phyloP scores from a whole-genome alignment of 106 monocot genomes.

The Agapanthus africanus region DNA sequence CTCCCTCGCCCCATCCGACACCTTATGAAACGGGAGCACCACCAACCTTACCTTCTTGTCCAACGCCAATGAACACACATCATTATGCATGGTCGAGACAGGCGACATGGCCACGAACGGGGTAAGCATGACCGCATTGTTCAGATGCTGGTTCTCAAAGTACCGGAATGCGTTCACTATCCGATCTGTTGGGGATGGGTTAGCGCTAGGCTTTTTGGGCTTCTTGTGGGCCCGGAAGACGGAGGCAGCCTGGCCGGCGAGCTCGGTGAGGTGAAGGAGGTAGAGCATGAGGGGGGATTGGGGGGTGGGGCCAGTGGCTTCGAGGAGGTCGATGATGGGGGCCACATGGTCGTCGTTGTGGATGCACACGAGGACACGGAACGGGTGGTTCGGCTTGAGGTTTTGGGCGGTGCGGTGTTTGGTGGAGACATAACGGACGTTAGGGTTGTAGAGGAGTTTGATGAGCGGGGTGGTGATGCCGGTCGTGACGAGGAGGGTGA shows the following conservation, averaged over 20 bases:
- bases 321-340: conserved; percentile 40
- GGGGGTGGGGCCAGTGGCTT: conserved; percentile 16
- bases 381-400: conserved; percentile 26
- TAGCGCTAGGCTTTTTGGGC: neutral
- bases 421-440: conserved; percentile 13
- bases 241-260: conserved; percentile 34
- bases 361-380: conserved; percentile 46
- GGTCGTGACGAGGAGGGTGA: conserved; percentile 23
- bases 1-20: conserved; percentile 21
- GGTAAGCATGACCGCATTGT: conserved; percentile 14
- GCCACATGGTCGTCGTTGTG: conserved; percentile 45
- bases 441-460: conserved; percentile 45
- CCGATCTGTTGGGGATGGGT: conserved; percentile 25
- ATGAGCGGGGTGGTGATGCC: conserved; percentile 26
- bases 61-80: conserved; percentile 64
- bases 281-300: conserved; percentile 28
- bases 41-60: conserved; percentile 34
- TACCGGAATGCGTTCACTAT: conserved; percentile 48
- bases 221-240: conserved; percentile 31
- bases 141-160: conserved; percentile 24
- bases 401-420: conserved; percentile 35
- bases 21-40: conserved; percentile 61
- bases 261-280: conserved; percentile 45
- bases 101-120: conserved; percentile 41
- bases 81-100: conserved; percentile 49